Conservation (phyloP, 1,284 basidiomycete genomes). For the Uromyces viciae-fabae region DNA sequence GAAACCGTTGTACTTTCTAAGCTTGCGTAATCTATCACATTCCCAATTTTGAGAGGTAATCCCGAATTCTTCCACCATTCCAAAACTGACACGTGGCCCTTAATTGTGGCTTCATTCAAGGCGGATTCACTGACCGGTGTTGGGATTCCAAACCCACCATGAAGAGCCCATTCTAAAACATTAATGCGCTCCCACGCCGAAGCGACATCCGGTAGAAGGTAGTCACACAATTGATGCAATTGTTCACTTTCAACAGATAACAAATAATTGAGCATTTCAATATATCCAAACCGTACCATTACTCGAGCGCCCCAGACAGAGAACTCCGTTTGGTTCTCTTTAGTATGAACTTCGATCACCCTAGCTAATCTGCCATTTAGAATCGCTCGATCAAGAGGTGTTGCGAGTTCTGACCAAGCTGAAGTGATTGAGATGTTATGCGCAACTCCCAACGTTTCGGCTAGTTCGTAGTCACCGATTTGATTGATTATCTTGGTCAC, state of each 20-base stretch:
- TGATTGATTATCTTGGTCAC: constrained; percentile 70
- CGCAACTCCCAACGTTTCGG: constrained; percentile 68
- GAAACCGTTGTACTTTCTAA: constrained; percentile 60
- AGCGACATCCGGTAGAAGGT: constrained; percentile 51
- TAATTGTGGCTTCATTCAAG: constrained; percentile 47
- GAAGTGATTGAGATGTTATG: constrained; percentile 65
- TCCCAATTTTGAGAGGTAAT: constrained; percentile 69
- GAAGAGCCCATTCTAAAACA: constrained; percentile 61
- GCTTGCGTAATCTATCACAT: constrained; percentile 73
- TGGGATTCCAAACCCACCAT: constrained; percentile 31
- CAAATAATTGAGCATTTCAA: constrained; percentile 68
- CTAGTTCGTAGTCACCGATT: constrained; percentile 73
- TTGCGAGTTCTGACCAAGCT: constrained; percentile 65
- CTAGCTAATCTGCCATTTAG: constrained; percentile 63
- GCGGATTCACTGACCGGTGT: constrained; percentile 44
- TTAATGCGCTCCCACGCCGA: constrained; percentile 51
- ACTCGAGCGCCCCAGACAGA: constrained; percentile 66
- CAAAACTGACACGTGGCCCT: constrained; percentile 63
- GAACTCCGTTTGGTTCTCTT: constrained; percentile 62
- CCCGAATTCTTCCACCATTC: constrained; percentile 69
- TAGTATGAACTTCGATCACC: constrained; percentile 57
- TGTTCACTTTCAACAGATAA: constrained; percentile 61
- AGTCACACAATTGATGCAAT: constrained; percentile 47
- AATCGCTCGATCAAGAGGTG: constrained; percentile 65
- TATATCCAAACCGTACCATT: constrained; percentile 68